Evolutionary conservation across 2,329 filamentous ascomycete species (phyloP), one percentile per base, ranked within the genome.

Genomic region (Lecanicillium sp.): DNA sequence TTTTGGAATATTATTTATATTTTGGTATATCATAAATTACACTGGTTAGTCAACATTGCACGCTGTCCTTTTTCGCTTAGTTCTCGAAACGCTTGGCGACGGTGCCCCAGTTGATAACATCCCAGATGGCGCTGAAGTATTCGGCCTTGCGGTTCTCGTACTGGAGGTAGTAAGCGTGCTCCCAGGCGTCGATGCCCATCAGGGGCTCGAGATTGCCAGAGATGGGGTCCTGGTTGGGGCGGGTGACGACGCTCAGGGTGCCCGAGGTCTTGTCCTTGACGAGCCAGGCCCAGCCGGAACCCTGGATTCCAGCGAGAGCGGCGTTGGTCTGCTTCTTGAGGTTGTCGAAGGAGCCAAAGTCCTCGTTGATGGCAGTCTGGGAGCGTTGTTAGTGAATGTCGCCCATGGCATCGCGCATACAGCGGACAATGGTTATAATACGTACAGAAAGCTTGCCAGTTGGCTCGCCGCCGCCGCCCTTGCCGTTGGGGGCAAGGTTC

Each of bases 111-210:
- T 95, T 95, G 68, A 95, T 75, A 42, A 95, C 90, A 58, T 95
- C 87, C 90, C 90, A 95, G 66, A 95, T 86, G 51, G 88, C 88
- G 60, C 79, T 79, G 70, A 95, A 95, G 77, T 95, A 95, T 74
- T 95, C 90, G 50, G 86, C 90, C 82, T 95, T 95, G 69, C 89
- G 84, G 78, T 95, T 95, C 81, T 95, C 80, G 73, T 95, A 95
- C 74, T 95, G 88, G 53, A 95, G 77, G 72, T 95, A 94, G 76
- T 94, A 95, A 44, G 90, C 90, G 71, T 95, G 90, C 77, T 95
- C 90, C 90, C 90, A 95, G 47, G 90, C 90, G 72, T 96, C 90
- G 61, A 96, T 85, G 49, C 90, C 90, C 39, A 96, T 72, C 41
- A 96, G 74, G 30, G 90, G 90, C 60, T 82, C 77, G 65, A 86